Conservation (phyloP, 2,329 filamentous ascomycete genomes). For the Phaeosphaeria sp. region DNA sequence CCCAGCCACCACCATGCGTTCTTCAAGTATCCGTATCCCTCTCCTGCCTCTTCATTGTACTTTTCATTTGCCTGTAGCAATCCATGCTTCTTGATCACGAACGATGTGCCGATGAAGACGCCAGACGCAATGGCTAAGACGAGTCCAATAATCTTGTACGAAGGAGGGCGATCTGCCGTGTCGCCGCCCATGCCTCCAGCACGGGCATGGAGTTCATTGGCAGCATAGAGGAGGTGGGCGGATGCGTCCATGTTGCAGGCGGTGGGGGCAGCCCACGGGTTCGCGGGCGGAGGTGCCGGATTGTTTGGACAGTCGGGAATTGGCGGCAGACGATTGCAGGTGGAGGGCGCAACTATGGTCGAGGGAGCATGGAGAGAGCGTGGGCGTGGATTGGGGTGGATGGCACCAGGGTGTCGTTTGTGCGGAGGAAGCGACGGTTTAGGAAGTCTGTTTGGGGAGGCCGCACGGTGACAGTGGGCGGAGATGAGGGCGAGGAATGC, state of each 20-base stretch:
- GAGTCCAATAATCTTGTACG: constrained; percentile 88
- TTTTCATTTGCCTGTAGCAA: constrained; percentile 92
- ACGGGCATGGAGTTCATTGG: constrained; percentile 55
- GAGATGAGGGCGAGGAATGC: constrained; percentile 14
- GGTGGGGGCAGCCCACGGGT: constrained; percentile 17
- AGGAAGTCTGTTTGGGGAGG: constrained; percentile 29
- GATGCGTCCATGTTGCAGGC: constrained; percentile 52
- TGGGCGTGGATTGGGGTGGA: constrained; percentile 1
- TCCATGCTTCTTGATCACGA: constrained; percentile 94
- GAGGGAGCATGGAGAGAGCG: constrained; percentile 20
- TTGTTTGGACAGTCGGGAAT: constrained; percentile 21
- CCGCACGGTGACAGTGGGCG: constrained; percentile 12
- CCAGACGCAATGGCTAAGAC: constrained; percentile 85
- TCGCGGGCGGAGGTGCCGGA: constrained; percentile 9
- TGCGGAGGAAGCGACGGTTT: constrained; percentile 18
- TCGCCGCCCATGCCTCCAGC: constrained; percentile 45
- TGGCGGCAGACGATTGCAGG: constrained; percentile 7
- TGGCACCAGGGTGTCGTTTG: constrained; percentile 12
- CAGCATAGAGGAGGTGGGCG: constrained; percentile 47
- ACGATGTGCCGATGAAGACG: constrained; percentile 90
- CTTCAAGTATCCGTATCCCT: constrained; percentile 96
- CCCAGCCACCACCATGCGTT: constrained; percentile 94
- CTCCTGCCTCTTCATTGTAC: constrained; percentile 93
- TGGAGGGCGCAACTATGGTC: constrained; percentile 6
- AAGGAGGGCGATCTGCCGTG: constrained; percentile 54